Base-by-base conservation (phyloP, 192 early-diverging fungal genomes). In the Backusella morwellensis region DNA sequence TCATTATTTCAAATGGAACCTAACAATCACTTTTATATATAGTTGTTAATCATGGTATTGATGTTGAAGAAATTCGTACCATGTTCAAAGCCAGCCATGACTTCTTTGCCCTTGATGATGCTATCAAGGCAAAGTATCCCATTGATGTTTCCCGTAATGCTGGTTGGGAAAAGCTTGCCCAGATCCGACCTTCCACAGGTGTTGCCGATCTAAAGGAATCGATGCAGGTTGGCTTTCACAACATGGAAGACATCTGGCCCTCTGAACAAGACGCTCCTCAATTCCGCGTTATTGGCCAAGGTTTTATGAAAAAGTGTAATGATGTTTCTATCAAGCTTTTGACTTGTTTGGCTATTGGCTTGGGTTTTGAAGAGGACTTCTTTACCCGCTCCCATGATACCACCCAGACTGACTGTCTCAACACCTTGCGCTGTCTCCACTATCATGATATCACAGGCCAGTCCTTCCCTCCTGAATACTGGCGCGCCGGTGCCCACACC, bases 21-120 rank as follows among this genome's bases (percentile, higher is more conserved):
- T 63, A 63, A 63, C 21, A n/a, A 17, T 40, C 36, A 42, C 17
- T 17, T 47, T 50, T 50, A 32, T 32, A 3, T 50, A 23, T 29
- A 80, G 78, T 80, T 26, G 35, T 75, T 17, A 80, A 76, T 26
- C 78, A 80, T 76, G 78, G 74, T 23, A 72, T 80, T 52, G 11
- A 56, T 17, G 63, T 72, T 5, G 54, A 75, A 26, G 52, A 74
- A 38, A 74, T 80, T 7, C 44, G 52, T 19, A 63, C 68, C 9
- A 80, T 80, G 78, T 80, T 80, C 59, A 41, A 69, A 23, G 32
- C 67, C 0, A 80, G 78, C 15, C 35, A 76, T 8, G 40, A 72
- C 11, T 80, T 80, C 35, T 80, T 80, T 52, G 78, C 52, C 7
- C 72, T 80, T 8, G 68, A 74, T 21, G 78, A 80, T 66, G 21